These are phyloP conservation scores for Myxozyma udenii DNA, from an alignment of 805 yeast species.

Conservation along the genomic window DNA sequence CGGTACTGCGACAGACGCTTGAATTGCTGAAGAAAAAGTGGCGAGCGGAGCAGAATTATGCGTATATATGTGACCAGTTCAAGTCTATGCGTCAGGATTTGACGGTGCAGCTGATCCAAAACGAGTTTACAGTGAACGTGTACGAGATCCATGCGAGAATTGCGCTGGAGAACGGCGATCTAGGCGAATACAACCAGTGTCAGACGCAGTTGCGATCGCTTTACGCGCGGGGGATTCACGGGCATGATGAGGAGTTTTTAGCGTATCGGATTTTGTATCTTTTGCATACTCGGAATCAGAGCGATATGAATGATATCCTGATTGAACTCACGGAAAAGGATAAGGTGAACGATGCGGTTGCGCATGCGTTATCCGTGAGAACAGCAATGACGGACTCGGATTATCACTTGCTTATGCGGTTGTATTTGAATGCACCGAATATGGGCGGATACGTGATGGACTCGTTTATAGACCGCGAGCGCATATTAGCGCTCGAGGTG, in stretches of 20 bases:
- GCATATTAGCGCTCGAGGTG: slow-evolving; percentile 54
- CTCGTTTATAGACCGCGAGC: slow-evolving; percentile 55
- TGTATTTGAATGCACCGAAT: slow-evolving; percentile 43
- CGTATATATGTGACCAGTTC: slow-evolving; percentile 82
- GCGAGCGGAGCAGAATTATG: slow-evolving; percentile 54
- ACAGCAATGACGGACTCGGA: slow-evolving; percentile 43
- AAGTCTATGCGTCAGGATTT: slow-evolving; percentile 91
- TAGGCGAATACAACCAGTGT: slow-evolving; percentile 95
- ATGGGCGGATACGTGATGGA: slow-evolving; percentile 49
- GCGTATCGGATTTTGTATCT: slow-evolving; percentile 72
- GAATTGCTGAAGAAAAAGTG: slow-evolving; percentile 54
- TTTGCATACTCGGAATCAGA: slow-evolving; percentile 64
- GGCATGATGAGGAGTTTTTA: slow-evolving; percentile 58
- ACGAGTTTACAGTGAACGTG: slow-evolving; percentile 69
- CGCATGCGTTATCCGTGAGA: slow-evolving; percentile 42
- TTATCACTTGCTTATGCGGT: slow-evolving; percentile 52
- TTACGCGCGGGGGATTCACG: slow-evolving; percentile 47
- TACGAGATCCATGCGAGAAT: slow-evolving; percentile 84
- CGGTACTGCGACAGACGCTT: slow-evolving; percentile 57
- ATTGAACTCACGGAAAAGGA: slow-evolving; percentile 33
- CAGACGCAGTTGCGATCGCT: slow-evolving; percentile 72
- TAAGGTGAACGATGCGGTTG: slow-evolving; percentile 33
- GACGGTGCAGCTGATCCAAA: slow-evolving; percentile 83
- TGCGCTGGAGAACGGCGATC: slow-evolving; percentile 77
- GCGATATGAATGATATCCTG: slow-evolving; percentile 51